Evolutionary conservation across 116 monocot genomes (phyloP).

Genomic region (Cymodocea nodosa): DNA sequence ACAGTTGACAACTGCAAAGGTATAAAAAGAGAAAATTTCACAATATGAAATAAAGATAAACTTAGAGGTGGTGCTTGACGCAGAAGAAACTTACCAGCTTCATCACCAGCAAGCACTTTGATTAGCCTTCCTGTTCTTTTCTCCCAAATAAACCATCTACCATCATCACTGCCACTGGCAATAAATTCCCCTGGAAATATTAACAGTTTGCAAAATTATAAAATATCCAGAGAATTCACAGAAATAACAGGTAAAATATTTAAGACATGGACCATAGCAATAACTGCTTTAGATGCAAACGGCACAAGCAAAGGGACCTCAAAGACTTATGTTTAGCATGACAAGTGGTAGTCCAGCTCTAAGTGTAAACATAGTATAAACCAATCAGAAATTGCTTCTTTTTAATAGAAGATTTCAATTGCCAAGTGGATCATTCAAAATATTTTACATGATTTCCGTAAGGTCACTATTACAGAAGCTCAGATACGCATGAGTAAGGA

Average conservation of each 20-base stretch:
- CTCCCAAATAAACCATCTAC: constrained; percentile 98
- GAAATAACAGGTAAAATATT: background rate
- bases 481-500: too few relatives aligned
- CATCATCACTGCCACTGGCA: constrained; percentile 99
- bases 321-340: too few relatives aligned
- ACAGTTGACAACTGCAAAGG: constrained; percentile 82
- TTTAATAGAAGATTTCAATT: too few relatives aligned
- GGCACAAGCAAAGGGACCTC: too few relatives aligned
- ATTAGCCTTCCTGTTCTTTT: constrained; percentile 82
- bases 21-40: background rate
- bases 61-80: background rate
- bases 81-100: constrained; percentile 35
- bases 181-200: constrained; percentile 65
- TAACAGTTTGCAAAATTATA: constrained; percentile 4
- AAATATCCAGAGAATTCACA: background rate
- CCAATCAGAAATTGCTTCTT: too few relatives aligned
- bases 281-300: too few relatives aligned
- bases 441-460: too few relatives aligned
- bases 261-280: too few relatives aligned
- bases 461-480: too few relatives aligned
- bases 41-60: constrained; percentile 3
- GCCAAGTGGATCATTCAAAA: too few relatives aligned
- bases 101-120: constrained; percentile 88
- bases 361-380: too few relatives aligned
- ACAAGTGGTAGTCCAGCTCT: too few relatives aligned